phyloP scores from a whole-genome alignment of 2,329 filamentous ascomycete genomes.

The Fusarium mundagurra region DNA sequence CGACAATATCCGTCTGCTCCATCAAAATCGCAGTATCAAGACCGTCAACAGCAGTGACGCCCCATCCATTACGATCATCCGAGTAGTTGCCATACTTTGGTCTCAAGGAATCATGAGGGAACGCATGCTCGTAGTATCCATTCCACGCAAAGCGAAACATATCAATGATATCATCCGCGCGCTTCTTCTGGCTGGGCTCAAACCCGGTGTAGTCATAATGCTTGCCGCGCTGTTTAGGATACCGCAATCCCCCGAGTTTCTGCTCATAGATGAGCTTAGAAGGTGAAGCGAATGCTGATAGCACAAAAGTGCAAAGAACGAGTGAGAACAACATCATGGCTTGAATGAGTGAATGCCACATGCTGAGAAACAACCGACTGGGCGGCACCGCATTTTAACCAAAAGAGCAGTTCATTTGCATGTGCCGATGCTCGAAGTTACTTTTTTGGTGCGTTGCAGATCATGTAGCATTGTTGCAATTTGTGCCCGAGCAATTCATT shows the following conservation, averaged over 20 bases:
- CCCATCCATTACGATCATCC: slow-evolving; percentile 21
- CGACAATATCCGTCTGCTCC: slow-evolving; percentile 20
- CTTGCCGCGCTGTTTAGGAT: not conserved
- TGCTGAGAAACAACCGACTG: not conserved
- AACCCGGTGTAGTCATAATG: slow-evolving; percentile 19
- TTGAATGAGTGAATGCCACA: not conserved
- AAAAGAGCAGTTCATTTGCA: not conserved
- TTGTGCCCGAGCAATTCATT: too few relatives aligned
- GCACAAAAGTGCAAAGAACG: not conserved
- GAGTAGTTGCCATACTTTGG: slow-evolving; percentile 11
- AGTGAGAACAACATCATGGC: not conserved
- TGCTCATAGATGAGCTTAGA: not conserved
- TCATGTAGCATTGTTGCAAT: not conserved
- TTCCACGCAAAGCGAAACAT: slow-evolving; percentile 25
- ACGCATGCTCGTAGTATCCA: slow-evolving; percentile 5
- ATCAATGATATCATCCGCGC: slow-evolving; percentile 5
- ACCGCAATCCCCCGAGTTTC: not conserved
- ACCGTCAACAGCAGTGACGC: slow-evolving; percentile 15
- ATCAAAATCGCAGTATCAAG: slow-evolving; percentile 22
- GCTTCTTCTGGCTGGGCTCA: slow-evolving; percentile 8
- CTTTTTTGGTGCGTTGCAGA: not conserved
- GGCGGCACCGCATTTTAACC: not conserved
- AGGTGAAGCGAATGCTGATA: not conserved
- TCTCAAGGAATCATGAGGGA: slow-evolving; percentile 1
- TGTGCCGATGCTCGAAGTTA: not conserved